phyloP scores from a whole-genome alignment of 805 yeast species.

The Lipomyces chichibuensis region DNA sequence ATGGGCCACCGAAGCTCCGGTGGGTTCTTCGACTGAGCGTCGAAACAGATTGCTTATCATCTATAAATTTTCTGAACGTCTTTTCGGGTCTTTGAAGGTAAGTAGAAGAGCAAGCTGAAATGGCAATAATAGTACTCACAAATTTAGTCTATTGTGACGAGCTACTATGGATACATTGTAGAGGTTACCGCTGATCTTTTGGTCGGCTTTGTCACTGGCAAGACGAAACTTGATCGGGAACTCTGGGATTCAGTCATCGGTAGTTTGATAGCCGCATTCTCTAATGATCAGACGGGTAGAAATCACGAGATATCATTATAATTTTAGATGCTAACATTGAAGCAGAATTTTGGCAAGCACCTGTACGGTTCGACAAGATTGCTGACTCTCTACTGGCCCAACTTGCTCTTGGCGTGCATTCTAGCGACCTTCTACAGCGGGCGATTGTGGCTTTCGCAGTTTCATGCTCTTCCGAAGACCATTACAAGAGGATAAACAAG shows the following conservation, averaged over 20 bases:
- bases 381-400: conserved; percentile 67
- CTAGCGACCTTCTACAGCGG: conserved; percentile 60
- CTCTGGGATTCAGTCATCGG: conserved; percentile 73
- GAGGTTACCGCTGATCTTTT: conserved; percentile 69
- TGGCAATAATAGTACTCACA: neutral
- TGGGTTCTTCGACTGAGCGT: conserved; percentile 53
- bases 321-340: conserved; percentile 58
- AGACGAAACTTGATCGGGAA: conserved; percentile 48
- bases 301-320: neutral
- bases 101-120: neutral
- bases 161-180: conserved; percentile 81
- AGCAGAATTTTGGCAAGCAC: conserved; percentile 93
- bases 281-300: conserved; percentile 40
- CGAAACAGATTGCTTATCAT: conserved; percentile 53
- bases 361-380: conserved; percentile 77
- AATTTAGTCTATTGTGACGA: conserved; percentile 81
- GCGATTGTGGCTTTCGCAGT: conserved; percentile 76
- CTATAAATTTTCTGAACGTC: conserved; percentile 77
- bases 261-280: conserved; percentile 78
- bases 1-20: conserved; percentile 92
- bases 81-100: conserved; percentile 52
- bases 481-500: conserved; percentile 72
- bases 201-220: conserved; percentile 48
- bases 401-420: conserved; percentile 45
- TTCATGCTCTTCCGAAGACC: conserved; percentile 58